These are phyloP conservation scores for Eucalyptus globulus DNA, from an alignment of 345 rosid genomes.

Conservation along the genomic window DNA sequence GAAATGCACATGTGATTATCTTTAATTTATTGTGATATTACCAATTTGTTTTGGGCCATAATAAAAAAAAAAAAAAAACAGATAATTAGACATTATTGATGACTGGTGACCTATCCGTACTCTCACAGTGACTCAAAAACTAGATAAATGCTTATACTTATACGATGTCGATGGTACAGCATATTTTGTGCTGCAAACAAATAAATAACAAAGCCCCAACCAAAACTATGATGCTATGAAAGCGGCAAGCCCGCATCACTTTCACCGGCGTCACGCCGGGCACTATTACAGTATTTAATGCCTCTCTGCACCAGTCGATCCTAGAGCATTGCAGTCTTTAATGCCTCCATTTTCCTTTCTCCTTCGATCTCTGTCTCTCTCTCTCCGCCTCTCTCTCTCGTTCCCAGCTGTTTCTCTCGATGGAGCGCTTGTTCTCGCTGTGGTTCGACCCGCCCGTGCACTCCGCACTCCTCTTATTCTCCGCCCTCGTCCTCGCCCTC, in stretches of 20 bases:
- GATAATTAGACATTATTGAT: too few relatives aligned
- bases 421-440: constrained; percentile 1
- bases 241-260: background rate
- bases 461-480: constrained; percentile 9
- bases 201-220: too few relatives aligned
- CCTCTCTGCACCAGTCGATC: background rate
- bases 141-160: too few relatives aligned
- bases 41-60: too few relatives aligned
- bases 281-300: background rate
- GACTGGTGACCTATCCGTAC: too few relatives aligned
- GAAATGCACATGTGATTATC: too few relatives aligned
- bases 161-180: background rate
- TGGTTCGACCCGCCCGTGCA: background rate
- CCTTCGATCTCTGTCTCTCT: background rate
- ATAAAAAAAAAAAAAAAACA: too few relatives aligned
- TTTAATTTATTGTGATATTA: too few relatives aligned
- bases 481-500: constrained; percentile 3
- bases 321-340: background rate
- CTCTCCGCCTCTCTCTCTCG: background rate
- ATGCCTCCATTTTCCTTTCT: background rate
- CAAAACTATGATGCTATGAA: too few relatives aligned
- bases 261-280: background rate
- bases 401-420: background rate
- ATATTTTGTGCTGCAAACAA: background rate
- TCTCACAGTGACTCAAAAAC: too few relatives aligned